Conservation (phyloP, 2,329 filamentous ascomycete species). For the Mariannaea elegans region DNA sequence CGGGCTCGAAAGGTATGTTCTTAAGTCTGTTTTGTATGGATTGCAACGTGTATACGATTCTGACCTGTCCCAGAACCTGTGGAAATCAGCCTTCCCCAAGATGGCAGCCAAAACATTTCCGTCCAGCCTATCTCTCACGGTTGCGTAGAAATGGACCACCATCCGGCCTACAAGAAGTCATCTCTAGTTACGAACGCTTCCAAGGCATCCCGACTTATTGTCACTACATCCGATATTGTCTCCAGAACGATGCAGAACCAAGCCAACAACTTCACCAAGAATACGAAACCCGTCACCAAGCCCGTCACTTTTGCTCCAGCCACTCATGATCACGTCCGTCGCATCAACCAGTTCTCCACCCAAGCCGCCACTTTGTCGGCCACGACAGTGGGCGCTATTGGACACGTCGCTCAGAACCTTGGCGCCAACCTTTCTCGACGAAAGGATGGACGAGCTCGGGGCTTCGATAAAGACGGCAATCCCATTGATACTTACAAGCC, state of each 20-base stretch:
- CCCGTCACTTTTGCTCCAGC: constrained; percentile 88
- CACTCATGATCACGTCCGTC: constrained; percentile 85
- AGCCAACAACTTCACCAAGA: constrained; percentile 83
- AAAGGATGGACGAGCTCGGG: constrained; percentile 63
- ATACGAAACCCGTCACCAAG: constrained; percentile 78
- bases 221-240: constrained; percentile 84
- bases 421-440: constrained; percentile 74
- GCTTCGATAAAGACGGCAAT: constrained; percentile 76
- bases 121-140: constrained; percentile 74
- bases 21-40: neutral
- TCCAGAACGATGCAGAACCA: constrained; percentile 79
- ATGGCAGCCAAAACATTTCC: constrained; percentile 70
- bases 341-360: constrained; percentile 86
- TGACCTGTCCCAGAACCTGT: constrained; percentile 69
- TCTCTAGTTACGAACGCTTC: constrained; percentile 87
- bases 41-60: neutral
- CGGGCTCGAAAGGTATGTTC: constrained; percentile 87
- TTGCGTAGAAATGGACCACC: constrained; percentile 79
- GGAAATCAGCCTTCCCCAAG: constrained; percentile 76
- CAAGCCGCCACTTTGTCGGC: constrained; percentile 82
- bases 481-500: constrained; percentile 78
- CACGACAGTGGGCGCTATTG: constrained; percentile 86
- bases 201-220: constrained; percentile 88
- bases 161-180: constrained; percentile 92
- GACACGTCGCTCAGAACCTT: constrained; percentile 87